Percentiles rank a stretch among this genome's conserved stretches.
Evolutionary conservation across 106 monocot species (phyloP).

Genomic region (Dendrobium huoshanense): DNA sequence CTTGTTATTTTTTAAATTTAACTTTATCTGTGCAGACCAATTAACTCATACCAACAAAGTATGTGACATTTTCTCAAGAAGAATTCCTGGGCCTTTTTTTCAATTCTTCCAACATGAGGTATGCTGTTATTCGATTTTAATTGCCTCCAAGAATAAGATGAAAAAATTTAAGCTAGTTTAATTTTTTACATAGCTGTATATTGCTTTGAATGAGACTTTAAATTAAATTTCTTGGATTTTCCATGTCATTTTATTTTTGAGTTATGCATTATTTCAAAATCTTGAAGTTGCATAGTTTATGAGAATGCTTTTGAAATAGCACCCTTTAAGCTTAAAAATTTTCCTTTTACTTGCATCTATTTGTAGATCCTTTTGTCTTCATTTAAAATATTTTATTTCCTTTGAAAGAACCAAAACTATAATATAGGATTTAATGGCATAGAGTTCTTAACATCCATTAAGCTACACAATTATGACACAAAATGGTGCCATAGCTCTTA

Average conservation of each 20-base stretch:
- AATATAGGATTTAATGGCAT: not conserved
- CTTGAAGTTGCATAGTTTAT: not conserved
- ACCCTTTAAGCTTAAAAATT: not conserved
- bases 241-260: not conserved
- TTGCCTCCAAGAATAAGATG: not conserved
- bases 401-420: not conserved
- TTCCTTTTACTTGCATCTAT: not conserved
- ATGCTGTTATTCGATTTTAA: conserved; percentile 6
- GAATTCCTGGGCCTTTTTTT: conserved; percentile 8
- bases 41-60: conserved; percentile 14
- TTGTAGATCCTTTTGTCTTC: not conserved
- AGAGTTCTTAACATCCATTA: not conserved
- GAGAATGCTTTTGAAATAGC: conserved; percentile 1
- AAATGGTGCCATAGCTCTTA: not conserved
- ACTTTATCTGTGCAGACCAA: conserved; percentile 18
- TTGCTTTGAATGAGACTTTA: not conserved
- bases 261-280: not conserved
- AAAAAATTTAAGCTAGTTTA: not conserved
- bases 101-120: conserved; percentile 31
- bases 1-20: not conserved
- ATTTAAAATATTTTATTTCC: not conserved
- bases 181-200: not conserved
- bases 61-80: conserved; percentile 12
- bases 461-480: not conserved
- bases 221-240: not conserved